Evolutionary conservation across 2,329 filamentous ascomycete genomes (phyloP).

Genomic region (Hymenoscyphus linearis): DNA sequence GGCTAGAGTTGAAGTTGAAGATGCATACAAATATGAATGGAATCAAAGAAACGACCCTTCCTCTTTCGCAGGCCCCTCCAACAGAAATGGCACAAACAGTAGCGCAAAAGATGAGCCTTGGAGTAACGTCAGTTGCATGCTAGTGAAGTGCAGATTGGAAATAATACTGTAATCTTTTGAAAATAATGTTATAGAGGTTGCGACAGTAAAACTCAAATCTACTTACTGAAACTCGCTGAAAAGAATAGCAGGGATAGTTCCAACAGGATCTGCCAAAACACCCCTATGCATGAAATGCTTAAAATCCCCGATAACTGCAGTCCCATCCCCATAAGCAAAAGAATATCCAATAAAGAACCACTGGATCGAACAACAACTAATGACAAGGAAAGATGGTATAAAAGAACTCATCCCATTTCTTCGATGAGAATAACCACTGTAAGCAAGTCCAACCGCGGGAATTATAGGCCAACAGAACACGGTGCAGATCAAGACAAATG

Average conservation of each 20-base stretch:
- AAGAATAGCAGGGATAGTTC: slow-evolving; percentile 56
- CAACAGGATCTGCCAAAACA: slow-evolving; percentile 54
- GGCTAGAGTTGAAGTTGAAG: background rate
- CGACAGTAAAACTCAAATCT: background rate
- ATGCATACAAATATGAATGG: slow-evolving; percentile 59
- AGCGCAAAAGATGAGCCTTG: slow-evolving; percentile 50
- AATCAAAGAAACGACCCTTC: slow-evolving; percentile 56
- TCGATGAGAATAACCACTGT: slow-evolving; percentile 55
- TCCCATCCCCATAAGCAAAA: slow-evolving; percentile 53
- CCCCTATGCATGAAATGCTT: slow-evolving; percentile 55
- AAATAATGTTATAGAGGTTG: background rate
- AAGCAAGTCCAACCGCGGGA: slow-evolving; percentile 60
- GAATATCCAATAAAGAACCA: slow-evolving; percentile 60
- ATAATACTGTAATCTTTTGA: background rate
- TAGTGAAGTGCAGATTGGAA: no score
- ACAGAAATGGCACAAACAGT: slow-evolving; percentile 47
- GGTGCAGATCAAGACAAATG: slow-evolving; percentile 51
- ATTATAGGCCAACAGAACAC: slow-evolving; percentile 62
- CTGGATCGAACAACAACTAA: slow-evolving; percentile 48
- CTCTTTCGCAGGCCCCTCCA: slow-evolving; percentile 56
- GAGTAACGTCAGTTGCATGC: background rate
- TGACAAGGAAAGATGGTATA: slow-evolving; percentile 56
- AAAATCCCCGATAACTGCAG: slow-evolving; percentile 56
- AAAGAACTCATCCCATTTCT: slow-evolving; percentile 57
- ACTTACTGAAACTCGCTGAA: slow-evolving; percentile 57